Base-by-base conservation (phyloP, 73 alveolate species). In the Paramecium primaurelia region DNA sequence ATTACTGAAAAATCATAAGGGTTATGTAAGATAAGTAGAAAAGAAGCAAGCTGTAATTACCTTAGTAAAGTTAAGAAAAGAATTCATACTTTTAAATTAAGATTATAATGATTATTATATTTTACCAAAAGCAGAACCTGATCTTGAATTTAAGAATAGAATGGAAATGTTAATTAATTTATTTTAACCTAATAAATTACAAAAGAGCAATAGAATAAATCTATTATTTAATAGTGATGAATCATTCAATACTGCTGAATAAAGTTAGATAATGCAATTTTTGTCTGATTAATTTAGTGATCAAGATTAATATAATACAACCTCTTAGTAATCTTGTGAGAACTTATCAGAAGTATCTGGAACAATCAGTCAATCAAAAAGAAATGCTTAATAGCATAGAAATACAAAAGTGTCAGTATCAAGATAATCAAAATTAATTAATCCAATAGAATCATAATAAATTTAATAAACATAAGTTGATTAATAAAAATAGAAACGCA, bases 101-200 rank as follows among this genome's bases (percentile, higher is more conserved):
- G 91, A 80, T 80, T 80, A 45, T 49, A 80, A 80, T 49, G 91
- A 80, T 80, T 80, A 26, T 49, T 80, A 80, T 80, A 12, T 80
- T 9, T 28, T 49, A 25, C 77, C 75, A 22, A 22, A 80, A 45
- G 34, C 44, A 6, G 58, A 80, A 14, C 64, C 73, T 44, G 91
- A 80, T 28, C 7, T 32, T 26, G 64, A 80, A 47, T 47, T 80
- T 49, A 9, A 18, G 20, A 45, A 34, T 47, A 42, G 75, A 7
- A 32, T 25, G 44, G 91, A 80, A 11, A 49, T 26, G 58, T 11
- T 80, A 12, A 80, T 32, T 9, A 18, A 80, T 18, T 49, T 80
- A 47, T 80, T 80, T 47, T 34, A 80, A 37, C 73, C 75, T 8
- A 80, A 45, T 26, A 42, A 45, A 45, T 80, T 25, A 42, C 5